Conservation (phyloP, 495 filamentous ascomycete genomes). For the Penicillium samsonianum region DNA sequence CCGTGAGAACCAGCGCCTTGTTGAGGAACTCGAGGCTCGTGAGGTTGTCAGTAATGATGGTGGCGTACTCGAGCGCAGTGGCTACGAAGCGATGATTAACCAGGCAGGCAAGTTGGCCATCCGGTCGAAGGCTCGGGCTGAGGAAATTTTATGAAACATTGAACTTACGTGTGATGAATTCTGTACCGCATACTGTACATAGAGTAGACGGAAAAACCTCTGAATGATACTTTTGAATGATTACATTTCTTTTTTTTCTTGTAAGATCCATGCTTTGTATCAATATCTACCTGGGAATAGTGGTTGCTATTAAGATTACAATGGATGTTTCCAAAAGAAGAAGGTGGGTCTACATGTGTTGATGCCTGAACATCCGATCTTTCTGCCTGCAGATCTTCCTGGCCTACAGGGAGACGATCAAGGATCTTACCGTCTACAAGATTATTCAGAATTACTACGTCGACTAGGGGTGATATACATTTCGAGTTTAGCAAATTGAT, state of each 20-base stretch:
- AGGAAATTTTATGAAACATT: slow-evolving; percentile 10
- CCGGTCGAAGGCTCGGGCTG: slow-evolving; percentile 31
- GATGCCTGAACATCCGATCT: background rate
- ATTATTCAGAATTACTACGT: background rate
- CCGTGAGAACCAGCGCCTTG: slow-evolving; percentile 71
- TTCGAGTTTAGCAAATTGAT: background rate
- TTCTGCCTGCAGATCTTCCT: background rate
- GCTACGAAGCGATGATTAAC: slow-evolving; percentile 57
- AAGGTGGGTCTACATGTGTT: background rate
- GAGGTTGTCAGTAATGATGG: slow-evolving; percentile 51
- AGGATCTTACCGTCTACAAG: background rate
- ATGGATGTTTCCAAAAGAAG: background rate
- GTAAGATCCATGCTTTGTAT: background rate
- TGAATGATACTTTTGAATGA: background rate
- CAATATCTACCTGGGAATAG: background rate
- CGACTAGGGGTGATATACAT: background rate
- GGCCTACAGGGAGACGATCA: background rate
- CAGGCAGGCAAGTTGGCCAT: slow-evolving; percentile 52
- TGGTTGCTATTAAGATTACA: background rate
- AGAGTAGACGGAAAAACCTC: background rate
- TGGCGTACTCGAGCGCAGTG: slow-evolving; percentile 51
- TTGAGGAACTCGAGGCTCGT: slow-evolving; percentile 63
- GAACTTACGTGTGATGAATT: slow-evolving; percentile 6
- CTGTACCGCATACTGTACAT: background rate
- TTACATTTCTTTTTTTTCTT: background rate